A percentile compares a stretch with the other conserved stretches of the same genome.
phyloP scores from a whole-genome alignment of 2,329 filamentous ascomycete species.

The Epichloe amarillans region DNA sequence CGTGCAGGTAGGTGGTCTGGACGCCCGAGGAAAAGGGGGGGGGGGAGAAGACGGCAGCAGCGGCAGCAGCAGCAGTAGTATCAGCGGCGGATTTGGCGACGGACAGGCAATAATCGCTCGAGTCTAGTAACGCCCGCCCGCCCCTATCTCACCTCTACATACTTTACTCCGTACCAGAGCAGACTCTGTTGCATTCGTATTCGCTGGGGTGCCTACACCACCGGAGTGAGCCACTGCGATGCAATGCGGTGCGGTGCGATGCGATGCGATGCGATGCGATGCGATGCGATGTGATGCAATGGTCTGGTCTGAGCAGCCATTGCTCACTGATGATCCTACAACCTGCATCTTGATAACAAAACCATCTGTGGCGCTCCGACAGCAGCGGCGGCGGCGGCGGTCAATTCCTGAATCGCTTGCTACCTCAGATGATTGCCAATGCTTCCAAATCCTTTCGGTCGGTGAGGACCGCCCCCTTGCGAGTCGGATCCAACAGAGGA shows the following conservation, averaged over 20 bases:
- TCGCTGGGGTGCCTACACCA: not conserved
- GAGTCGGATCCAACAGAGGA: not conserved
- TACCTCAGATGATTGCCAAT: too few relatives aligned
- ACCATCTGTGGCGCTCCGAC: slow-evolving; percentile 1
- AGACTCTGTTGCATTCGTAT: not conserved
- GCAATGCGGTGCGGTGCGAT: not conserved
- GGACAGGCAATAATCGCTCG: too few relatives aligned
- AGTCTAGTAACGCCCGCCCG: not conserved
- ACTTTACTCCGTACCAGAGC: not conserved
- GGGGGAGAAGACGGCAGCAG: too few relatives aligned
- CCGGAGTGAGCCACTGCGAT: not conserved
- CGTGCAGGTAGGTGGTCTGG: not conserved
- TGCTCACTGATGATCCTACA: not conserved
- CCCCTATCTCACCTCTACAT: not conserved
- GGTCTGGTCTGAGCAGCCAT: not conserved
- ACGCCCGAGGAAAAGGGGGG: not conserved
- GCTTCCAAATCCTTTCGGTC: not conserved
- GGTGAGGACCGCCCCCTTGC: not conserved
- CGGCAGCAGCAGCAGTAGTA: not conserved
- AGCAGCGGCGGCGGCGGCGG: not conserved
- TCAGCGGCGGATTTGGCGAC: not conserved
- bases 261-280: not conserved
- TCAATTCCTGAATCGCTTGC: not conserved
- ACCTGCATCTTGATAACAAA: not conserved
- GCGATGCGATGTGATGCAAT: not conserved